Evolutionary conservation across 2,329 filamentous ascomycete species (phyloP), one percentile per base, ranked within the genome.

Genomic region (Neodidymelliopsis sp.): DNA sequence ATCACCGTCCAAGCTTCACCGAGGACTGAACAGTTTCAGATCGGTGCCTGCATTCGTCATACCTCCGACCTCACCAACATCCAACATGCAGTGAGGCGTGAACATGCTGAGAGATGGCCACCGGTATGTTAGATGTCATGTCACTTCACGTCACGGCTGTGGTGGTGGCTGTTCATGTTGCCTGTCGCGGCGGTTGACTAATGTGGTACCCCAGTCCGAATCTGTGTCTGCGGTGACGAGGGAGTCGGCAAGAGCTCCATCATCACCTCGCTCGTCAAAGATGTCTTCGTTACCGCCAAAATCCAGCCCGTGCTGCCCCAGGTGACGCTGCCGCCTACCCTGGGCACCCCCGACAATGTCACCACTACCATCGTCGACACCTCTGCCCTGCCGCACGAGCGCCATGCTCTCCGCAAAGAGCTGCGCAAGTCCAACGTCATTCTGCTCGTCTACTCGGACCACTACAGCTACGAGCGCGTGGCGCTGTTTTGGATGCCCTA

Each of bases 401-500:
- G 94, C 60, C 90, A 88, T 51, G 92, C 87, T 13, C 80, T 99
- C 50, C 88, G 92, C 54, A 94, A 94, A 71, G 94, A 97, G 76
- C 92, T 99, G 54, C 87, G 94, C 57, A 97, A 97, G 74, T 94
- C 89, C 67, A 99, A 97, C 71, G 93, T 97, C 60, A 97, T 99
- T 57, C 81, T 97, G 13, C 84, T 99, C 31, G 92, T 99, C 44
- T 99, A 99, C 74, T 92, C 92, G 59, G 94, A 99, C 72, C 93
- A 97, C 75, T 99, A 99, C 79, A 97, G 92, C 81, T 99, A 97
- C 77, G 94, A 99, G 72, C 83, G 94, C 27, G 92, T 99, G 3
- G 94, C 93, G 3, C 80, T 99, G 34, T 99, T 97, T 74, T 99
- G 94, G 94, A 89, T 99, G 84, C 94, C 94, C 9, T 95, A 97